Conservation (phyloP, 148 eudicot genomes). For the Fagopyrum tataricum region DNA sequence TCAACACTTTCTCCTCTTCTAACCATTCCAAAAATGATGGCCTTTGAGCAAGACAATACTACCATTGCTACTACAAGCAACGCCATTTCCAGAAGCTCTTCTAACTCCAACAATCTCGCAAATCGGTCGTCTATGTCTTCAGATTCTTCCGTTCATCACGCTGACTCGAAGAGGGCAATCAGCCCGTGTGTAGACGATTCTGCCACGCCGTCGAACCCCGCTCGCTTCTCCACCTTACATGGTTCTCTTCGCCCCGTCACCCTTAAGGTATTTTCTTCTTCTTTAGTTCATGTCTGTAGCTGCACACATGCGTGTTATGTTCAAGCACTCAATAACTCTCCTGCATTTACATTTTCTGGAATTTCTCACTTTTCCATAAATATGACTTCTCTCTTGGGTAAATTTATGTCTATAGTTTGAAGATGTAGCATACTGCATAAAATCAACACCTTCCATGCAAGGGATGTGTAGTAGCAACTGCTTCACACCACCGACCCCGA, state of each 20-base stretch:
- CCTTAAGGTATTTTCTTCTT: slow-evolving; percentile 34
- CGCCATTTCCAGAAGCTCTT: slow-evolving; percentile 14
- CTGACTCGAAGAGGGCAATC: slow-evolving; percentile 25
- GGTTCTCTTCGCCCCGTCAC: slow-evolving; percentile 48
- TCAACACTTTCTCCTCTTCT: not conserved
- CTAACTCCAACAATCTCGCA: slow-evolving; percentile 18
- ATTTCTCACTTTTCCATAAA: too few species aligned
- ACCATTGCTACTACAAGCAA: not conserved
- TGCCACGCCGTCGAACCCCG: not conserved
- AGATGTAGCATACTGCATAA: slow-evolving; percentile 59
- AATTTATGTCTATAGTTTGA: slow-evolving; percentile 48
- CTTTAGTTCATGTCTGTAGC: too few species aligned
- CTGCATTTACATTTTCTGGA: too few species aligned
- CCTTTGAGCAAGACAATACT: slow-evolving; percentile 38
- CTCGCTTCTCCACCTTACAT: slow-evolving; percentile 35
- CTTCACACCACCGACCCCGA: slow-evolving; percentile 30
- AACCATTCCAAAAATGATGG: slow-evolving; percentile 36
- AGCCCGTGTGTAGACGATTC: slow-evolving; percentile 37
- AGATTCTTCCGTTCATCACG: slow-evolving; percentile 23
- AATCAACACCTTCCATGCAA: slow-evolving; percentile 17
- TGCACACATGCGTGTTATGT: too few species aligned
- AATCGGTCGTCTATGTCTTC: slow-evolving; percentile 14
- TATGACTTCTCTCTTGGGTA: too few species aligned
- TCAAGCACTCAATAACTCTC: too few species aligned
- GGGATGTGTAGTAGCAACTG: slow-evolving; percentile 10